phyloP scores from a whole-genome alignment of 139 green algal genomes.

The Chlamydomonas sp. region DNA sequence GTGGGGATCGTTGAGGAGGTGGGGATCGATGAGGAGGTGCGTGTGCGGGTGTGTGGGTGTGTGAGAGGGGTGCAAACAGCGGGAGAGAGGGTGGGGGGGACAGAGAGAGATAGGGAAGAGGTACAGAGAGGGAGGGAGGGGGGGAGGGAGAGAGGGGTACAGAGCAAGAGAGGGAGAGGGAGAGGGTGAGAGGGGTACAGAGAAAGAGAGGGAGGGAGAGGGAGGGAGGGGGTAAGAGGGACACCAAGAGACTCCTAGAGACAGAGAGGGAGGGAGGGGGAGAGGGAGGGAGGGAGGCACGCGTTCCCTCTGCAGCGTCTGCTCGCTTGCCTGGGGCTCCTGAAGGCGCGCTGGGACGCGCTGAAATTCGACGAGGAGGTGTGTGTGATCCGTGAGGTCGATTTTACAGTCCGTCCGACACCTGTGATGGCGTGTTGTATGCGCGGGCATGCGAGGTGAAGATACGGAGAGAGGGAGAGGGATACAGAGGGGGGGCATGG shows the following conservation, averaged over 20 bases:
- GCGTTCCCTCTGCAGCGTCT: slow-evolving; percentile 58
- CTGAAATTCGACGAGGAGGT: neutral
- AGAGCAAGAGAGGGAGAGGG: too few relatives aligned
- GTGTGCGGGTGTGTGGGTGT: neutral
- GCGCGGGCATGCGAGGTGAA: neutral
- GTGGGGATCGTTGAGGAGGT: neutral
- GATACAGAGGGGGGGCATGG: neutral
- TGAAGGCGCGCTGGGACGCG: neutral
- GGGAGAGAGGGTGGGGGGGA: neutral
- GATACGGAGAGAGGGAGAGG: neutral
- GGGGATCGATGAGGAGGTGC: too few relatives aligned
- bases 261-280: too few relatives aligned
- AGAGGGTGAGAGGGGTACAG: too few relatives aligned
- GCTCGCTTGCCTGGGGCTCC: slow-evolving; percentile 6
- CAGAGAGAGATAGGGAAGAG: neutral
- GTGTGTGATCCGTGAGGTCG: neutral
- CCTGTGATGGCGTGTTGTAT: neutral
- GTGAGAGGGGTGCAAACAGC: neutral
- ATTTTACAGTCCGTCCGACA: neutral
- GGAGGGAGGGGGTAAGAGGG: too few relatives aligned
- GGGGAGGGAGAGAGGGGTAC: too few relatives aligned
- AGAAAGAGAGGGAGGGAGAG: too few relatives aligned
- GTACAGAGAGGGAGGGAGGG: too few relatives aligned
- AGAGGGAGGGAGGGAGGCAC: too few relatives aligned
- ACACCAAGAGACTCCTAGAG: too few relatives aligned